A percentile compares a stretch with the other conserved stretches of the same genome.
Evolutionary conservation across 805 yeast genomes (phyloP).

Genomic region (Kazachstania taianensis): DNA sequence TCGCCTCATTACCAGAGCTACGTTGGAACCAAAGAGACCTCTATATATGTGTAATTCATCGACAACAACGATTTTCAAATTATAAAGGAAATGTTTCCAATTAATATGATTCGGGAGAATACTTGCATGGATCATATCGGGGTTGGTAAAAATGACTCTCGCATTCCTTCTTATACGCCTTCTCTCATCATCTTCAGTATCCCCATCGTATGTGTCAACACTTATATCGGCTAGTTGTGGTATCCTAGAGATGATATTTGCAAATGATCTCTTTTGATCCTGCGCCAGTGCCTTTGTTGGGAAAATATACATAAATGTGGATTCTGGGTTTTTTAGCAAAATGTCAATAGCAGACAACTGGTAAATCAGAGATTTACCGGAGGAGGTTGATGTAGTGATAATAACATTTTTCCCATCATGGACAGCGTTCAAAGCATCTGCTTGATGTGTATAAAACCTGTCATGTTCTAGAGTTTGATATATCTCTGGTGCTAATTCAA

Average conservation of each 20-base stretch:
- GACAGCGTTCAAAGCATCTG: slow-evolving; percentile 58
- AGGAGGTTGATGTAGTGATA: slow-evolving; percentile 89
- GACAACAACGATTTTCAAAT: slow-evolving; percentile 64
- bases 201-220: slow-evolving; percentile 89
- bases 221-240: slow-evolving; percentile 36
- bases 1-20: slow-evolving; percentile 73
- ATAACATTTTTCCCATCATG: slow-evolving; percentile 57
- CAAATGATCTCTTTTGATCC: slow-evolving; percentile 81
- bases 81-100: slow-evolving; percentile 62
- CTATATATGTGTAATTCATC: slow-evolving; percentile 81
- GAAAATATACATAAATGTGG: slow-evolving; percentile 76
- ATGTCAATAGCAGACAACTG: slow-evolving; percentile 68
- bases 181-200: slow-evolving; percentile 57
- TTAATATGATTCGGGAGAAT: slow-evolving; percentile 65
- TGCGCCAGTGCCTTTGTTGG: slow-evolving; percentile 98
- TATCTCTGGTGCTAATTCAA: slow-evolving; percentile 42
- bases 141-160: slow-evolving; percentile 83
- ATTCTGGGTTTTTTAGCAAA: slow-evolving; percentile 32
- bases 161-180: slow-evolving; percentile 48
- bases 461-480: slow-evolving; percentile 41
- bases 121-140: slow-evolving; percentile 84
- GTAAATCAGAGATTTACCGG: slow-evolving; percentile 89
- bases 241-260: slow-evolving; percentile 42
- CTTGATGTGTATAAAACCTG: slow-evolving; percentile 70
- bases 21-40: slow-evolving; percentile 91